Percentiles rank a stretch among this genome's conserved stretches.
Evolutionary conservation across 164 flowering plant species (phyloP).

Genomic region (Piper longum): DNA sequence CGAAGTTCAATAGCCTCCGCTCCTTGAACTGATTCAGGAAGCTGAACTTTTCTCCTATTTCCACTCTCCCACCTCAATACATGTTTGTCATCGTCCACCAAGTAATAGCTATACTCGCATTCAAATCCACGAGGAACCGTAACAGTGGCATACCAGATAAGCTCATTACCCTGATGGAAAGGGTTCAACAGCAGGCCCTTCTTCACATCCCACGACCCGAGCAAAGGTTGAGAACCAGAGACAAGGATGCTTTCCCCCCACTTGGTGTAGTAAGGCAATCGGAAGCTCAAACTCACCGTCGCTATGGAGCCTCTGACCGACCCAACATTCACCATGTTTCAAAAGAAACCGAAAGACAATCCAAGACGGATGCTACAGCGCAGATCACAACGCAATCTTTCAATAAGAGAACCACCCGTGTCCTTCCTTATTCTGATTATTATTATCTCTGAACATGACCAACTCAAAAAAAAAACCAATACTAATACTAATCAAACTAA

Average conservation of each 20-base stretch:
- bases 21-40: constrained; percentile 40
- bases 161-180: constrained; percentile 50
- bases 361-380: too few species aligned
- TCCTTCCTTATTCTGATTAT: too few species aligned
- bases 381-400: too few species aligned
- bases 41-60: constrained; percentile 34
- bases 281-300: constrained; percentile 49
- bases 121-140: constrained; percentile 37
- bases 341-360: background rate
- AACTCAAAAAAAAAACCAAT: too few species aligned
- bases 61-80: constrained; percentile 77
- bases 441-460: too few species aligned
- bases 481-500: too few species aligned
- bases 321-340: constrained; percentile 43
- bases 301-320: constrained; percentile 27
- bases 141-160: constrained; percentile 61
- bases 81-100: constrained; percentile 63
- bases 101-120: constrained; percentile 70
- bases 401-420: too few species aligned
- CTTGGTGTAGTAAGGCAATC: constrained; percentile 68
- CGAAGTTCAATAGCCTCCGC: constrained; percentile 51
- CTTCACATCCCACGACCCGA: constrained; percentile 87
- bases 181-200: constrained; percentile 59
- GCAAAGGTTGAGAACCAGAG: constrained; percentile 65
- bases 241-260: constrained; percentile 86